Conservation (phyloP, 805 yeast genomes). For the Wickerhamomyces canadensis region DNA sequence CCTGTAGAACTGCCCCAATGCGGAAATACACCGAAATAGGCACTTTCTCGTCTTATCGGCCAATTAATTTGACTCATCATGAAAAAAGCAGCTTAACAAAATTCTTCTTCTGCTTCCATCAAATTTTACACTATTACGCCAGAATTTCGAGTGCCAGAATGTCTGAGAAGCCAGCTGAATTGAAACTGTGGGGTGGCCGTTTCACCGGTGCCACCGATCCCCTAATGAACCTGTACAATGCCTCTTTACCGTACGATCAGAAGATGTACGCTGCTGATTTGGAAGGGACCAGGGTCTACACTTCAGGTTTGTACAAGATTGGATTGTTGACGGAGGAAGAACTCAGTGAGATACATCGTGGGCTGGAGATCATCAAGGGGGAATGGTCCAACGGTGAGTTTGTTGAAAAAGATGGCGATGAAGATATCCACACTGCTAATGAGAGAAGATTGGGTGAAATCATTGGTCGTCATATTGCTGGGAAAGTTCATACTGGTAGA, state of each 20-base stretch:
- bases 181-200: conserved; percentile 96
- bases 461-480: conserved; percentile 89
- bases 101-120: too few relatives aligned
- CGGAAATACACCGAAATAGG: too few relatives aligned
- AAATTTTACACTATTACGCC: too few relatives aligned
- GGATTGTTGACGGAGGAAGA: conserved; percentile 73
- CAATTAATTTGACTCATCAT: not conserved
- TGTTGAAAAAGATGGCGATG: conserved; percentile 83
- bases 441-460: conserved; percentile 96
- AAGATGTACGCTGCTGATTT: conserved; percentile 92
- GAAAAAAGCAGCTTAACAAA: too few relatives aligned
- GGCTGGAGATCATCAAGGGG: conserved; percentile 59
- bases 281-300: conserved; percentile 90
- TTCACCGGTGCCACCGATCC: conserved; percentile 98
- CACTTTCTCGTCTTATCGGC: not conserved
- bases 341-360: conserved; percentile 74
- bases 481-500: conserved; percentile 99
- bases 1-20: too few relatives aligned
- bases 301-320: conserved; percentile 75
- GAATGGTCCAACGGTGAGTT: conserved; percentile 79
- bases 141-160: conserved; percentile 4
- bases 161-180: conserved; percentile 39
- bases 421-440: conserved; percentile 97
- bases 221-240: conserved; percentile 93
- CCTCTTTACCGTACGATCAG: conserved; percentile 93